Base-by-base conservation (phyloP, 495 filamentous ascomycete genomes). In the Halenospora varia region DNA sequence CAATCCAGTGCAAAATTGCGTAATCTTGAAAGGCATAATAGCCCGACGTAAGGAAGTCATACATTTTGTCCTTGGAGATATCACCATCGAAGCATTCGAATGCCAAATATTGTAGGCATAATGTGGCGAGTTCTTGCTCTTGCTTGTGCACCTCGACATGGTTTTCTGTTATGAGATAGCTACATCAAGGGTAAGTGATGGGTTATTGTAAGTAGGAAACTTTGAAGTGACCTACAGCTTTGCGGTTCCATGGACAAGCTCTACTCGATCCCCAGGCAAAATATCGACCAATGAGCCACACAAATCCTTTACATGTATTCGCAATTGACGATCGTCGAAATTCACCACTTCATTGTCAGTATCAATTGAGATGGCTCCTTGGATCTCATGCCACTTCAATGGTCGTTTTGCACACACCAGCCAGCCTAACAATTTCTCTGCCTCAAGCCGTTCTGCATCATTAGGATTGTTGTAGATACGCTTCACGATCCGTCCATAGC, bases 371-470 rank as follows among this genome's bases (percentile, higher is more conserved):
- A 76, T 50, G 20, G 73, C 75, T 1, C 71, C 71, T 58, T 76
- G 72, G 9, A 82, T 67, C 56, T 82, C 78, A 46, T 69, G 64
- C 72, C 70, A 75, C 48, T 72, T 75, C 26, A 82, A 59, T 1
- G 75, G 71, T 17, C 77, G 60, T 55, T 68, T 74, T 8, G 75
- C 71, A 40, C 71, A 74, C 0, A 73, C 65, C 0, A 80, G 55
- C 71, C 74, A 77, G 17, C 69, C 70, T 20, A 81, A 67, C 8
- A 80, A 58, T 48, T 61, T 63, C 50, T 56, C 55, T 0, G 72
- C 71, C 35, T 60, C 57, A 0, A 52, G 18, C 60, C 69, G 71
- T 48, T 74, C 56, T 17, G 42, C 52, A 2, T 15, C 0, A 44
- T 29, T 45, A 4, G 57, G 46, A 24, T 63, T 62, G 10, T 60